Conservation (phyloP, 768 basidiomycete genomes). For the Psilocybe azurescens region DNA sequence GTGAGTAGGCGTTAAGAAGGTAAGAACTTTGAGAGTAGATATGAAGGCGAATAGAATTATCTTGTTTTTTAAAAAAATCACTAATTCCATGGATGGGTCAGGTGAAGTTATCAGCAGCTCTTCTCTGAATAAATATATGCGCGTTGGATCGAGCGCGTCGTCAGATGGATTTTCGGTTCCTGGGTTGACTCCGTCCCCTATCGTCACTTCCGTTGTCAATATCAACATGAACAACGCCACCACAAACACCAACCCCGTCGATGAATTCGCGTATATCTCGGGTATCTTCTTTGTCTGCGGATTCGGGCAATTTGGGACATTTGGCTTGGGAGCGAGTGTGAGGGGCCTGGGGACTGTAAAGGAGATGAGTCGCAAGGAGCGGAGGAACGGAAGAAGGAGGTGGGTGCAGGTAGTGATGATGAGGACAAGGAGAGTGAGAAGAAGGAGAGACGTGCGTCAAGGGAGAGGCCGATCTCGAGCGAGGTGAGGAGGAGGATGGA, state of each 20-base stretch:
- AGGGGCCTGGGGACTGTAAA: constrained; percentile 49
- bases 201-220: background rate
- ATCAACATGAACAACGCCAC: background rate
- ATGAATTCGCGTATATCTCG: constrained; percentile 6
- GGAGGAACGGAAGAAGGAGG: constrained; percentile 32
- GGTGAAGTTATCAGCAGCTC: constrained; percentile 35
- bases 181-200: background rate
- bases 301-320: too few species aligned
- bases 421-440: constrained; percentile 45
- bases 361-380: constrained; percentile 33
- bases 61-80: too few species aligned
- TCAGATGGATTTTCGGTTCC: constrained; percentile 23
- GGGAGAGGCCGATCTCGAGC: constrained; percentile 48
- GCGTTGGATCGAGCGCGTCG: constrained; percentile 44
- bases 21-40: too few species aligned
- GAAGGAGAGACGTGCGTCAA: constrained; percentile 35
- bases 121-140: constrained; percentile 22
- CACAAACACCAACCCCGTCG: constrained; percentile 8
- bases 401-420: too few species aligned
- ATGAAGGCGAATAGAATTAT: too few species aligned
- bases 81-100: constrained; percentile 35
- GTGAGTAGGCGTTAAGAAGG: too few species aligned
- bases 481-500: constrained; percentile 62
- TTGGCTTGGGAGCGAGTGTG: constrained; percentile 13
- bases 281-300: too few species aligned